Conservation (phyloP, 495 filamentous ascomycete species). For the Podospora bellae-mahoneyi region DNA sequence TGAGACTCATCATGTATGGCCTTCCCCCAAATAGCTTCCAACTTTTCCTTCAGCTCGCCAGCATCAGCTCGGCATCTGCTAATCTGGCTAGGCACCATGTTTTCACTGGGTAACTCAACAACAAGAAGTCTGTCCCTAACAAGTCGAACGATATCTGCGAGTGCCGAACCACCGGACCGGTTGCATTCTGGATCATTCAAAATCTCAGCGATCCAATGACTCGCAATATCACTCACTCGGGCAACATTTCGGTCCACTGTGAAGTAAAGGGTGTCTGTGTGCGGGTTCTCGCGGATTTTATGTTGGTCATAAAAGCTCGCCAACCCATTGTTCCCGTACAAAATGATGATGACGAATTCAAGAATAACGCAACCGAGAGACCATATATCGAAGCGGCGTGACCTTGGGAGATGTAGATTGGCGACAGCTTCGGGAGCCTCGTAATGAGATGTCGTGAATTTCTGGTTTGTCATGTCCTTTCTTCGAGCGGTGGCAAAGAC, state of each 20-base stretch:
- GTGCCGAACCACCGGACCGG: background rate
- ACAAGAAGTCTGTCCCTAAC: background rate
- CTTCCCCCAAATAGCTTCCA: background rate
- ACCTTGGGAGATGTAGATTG: conserved; percentile 11
- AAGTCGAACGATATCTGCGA: conserved; percentile 6
- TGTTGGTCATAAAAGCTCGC: conserved; percentile 23
- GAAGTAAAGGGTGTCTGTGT: conserved; percentile 5
- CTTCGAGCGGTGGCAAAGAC: conserved; percentile 6
- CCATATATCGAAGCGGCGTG: conserved; percentile 39
- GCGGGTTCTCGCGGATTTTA: background rate
- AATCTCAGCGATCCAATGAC: conserved; percentile 5
- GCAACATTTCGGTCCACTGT: conserved; percentile 2
- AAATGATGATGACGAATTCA: conserved; percentile 38
- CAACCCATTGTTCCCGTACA: conserved; percentile 27
- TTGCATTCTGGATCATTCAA: conserved; percentile 1
- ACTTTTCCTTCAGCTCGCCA: background rate
- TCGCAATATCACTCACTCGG: background rate
- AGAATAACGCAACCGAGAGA: conserved; percentile 39
- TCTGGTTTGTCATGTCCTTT: conserved; percentile 16
- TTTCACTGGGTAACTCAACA: conserved; percentile 4
- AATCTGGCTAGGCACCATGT: background rate
- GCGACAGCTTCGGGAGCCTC: conserved; percentile 27
- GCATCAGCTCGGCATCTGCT: conserved; percentile 6
- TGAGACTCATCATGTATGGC: background rate
- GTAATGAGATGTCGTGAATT: conserved; percentile 23